phyloP scores from a whole-genome alignment of 2,329 filamentous ascomycete species.

The Arthrinium puccinioides region DNA sequence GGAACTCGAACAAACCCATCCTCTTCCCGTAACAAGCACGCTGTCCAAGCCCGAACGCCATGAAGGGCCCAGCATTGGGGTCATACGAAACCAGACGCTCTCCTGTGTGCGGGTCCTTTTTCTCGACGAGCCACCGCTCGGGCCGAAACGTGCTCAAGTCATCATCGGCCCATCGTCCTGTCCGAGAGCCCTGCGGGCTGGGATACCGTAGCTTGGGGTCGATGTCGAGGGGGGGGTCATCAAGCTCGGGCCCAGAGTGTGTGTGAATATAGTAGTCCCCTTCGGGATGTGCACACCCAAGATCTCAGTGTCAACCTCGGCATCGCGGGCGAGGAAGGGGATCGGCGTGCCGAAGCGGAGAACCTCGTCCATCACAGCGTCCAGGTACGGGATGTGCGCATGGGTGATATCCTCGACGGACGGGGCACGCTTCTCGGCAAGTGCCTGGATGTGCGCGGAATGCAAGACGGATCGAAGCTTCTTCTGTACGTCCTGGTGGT shows the following conservation, averaged over 20 bases:
- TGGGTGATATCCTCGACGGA: constrained; percentile 8
- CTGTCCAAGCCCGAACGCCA: constrained; percentile 12
- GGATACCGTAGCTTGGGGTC: too few relatives aligned
- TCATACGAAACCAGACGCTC: constrained; percentile 10
- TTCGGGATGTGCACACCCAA: constrained; percentile 28
- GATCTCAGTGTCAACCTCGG: constrained; percentile 18
- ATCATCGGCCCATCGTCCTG: constrained; percentile 52
- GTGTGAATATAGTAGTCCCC: constrained; percentile 37
- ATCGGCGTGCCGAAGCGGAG: constrained; percentile 6
- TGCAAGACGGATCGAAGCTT: constrained; percentile 6
- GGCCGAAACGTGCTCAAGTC: constrained; percentile 34
- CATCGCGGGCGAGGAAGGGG: background rate
- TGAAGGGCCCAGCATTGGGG: constrained; percentile 9
- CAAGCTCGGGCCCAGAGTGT: too few relatives aligned
- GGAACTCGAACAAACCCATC: constrained; percentile 13
- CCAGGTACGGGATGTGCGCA: constrained; percentile 8
- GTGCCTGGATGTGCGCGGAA: constrained; percentile 1
- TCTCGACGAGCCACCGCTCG: constrained; percentile 16
- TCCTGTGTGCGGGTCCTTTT: constrained; percentile 6
- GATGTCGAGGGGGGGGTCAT: too few relatives aligned
- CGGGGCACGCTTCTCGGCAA: background rate
- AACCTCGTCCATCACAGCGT: constrained; percentile 12
- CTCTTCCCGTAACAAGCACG: constrained; percentile 13
- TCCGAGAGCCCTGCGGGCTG: too few relatives aligned
- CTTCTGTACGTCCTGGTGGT: background rate